Evolutionary conservation across 2,329 filamentous ascomycete genomes (phyloP).

Genomic region (Metarhizium robertsii): DNA sequence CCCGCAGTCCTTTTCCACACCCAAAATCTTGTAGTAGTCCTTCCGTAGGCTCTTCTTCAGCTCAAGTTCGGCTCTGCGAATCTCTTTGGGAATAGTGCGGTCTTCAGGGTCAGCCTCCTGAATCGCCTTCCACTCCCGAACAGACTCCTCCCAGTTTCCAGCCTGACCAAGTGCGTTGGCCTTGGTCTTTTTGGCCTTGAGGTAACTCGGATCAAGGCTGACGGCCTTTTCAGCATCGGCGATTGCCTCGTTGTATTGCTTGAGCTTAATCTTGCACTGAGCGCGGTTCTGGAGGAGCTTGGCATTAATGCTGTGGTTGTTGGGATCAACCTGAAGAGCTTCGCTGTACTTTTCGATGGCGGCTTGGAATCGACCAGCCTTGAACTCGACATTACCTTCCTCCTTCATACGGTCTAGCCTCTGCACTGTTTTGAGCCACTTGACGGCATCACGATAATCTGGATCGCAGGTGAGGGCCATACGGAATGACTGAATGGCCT

Average conservation of each 20-base stretch:
- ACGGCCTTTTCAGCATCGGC: conserved; percentile 79
- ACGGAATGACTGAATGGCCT: conserved; percentile 85
- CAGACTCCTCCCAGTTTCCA: conserved; percentile 85
- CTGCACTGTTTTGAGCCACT: conserved; percentile 81
- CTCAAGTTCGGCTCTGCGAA: conserved; percentile 85
- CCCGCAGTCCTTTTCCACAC: conserved; percentile 73
- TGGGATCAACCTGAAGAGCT: conserved; percentile 75
- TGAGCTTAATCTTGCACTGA: conserved; percentile 72
- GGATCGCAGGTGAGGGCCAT: conserved; percentile 86
- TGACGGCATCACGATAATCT: conserved; percentile 80
- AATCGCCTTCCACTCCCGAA: conserved; percentile 81
- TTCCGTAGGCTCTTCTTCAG: conserved; percentile 96
- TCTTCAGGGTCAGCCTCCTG: conserved; percentile 78
- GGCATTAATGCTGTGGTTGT: conserved; percentile 86
- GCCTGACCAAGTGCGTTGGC: conserved; percentile 80
- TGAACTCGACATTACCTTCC: conserved; percentile 86
- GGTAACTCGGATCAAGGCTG: conserved; percentile 72
- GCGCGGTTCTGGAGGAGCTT: conserved; percentile 94
- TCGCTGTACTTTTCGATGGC: conserved; percentile 79
- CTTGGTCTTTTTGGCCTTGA: conserved; percentile 87
- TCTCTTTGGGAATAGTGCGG: conserved; percentile 69
- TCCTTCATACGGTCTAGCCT: conserved; percentile 91
- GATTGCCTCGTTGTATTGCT: conserved; percentile 74
- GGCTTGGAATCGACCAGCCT: conserved; percentile 66
- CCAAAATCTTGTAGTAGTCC: conserved; percentile 98